Base-by-base conservation (phyloP, 306 rosid species). In the Casuarina cunninghamiana region DNA sequence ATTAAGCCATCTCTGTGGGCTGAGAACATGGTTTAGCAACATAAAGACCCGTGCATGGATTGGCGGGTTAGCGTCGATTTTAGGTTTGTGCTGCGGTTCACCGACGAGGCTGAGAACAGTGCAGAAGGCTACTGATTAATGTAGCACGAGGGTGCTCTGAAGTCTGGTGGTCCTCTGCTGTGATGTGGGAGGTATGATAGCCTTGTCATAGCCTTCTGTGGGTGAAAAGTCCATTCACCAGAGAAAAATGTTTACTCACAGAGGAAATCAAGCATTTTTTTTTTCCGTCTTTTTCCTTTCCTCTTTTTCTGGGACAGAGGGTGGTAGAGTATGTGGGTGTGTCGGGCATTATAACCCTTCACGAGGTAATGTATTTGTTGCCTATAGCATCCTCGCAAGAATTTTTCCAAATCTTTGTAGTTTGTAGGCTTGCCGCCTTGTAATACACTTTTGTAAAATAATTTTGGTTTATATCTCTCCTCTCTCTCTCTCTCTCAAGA, bases 21-120 rank as follows among this genome's bases (percentile, higher is more conserved):
- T 41, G 71, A 39, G 32, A 39, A 48, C 71, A 15, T 8, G 17
- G 49, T 21, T 17, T 48, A 6, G 21, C 46, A 61, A 61, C 13
- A 3, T 16, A 5, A 32, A 61, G 67, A 37, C 67, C 42, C 35
- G 13, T 61, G 39, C 67, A 35, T 61, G 5, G 38, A 35, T 19
- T 21, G 51, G 51, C 32, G 32, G 32, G 32, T 26, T 26, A 8
- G 51, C 51, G 10, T 2, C 51, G 51, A 11, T 51, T 51, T 51
- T 51, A 51, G 55, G n/a, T 51, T 51, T 51, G 5, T 17, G 26
- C 26, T 15, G 19, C 19, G 49, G 37, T 19, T 21, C 19, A 73
- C 43, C 15, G 72, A 65, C 32, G 21, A 73, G 69, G 77, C 17
- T 46, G 69, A 21, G 46, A 68, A 73, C 68, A 42, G 67, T 67